phyloP scores from a whole-genome alignment of 345 rosid species.

The Salix brachista region DNA sequence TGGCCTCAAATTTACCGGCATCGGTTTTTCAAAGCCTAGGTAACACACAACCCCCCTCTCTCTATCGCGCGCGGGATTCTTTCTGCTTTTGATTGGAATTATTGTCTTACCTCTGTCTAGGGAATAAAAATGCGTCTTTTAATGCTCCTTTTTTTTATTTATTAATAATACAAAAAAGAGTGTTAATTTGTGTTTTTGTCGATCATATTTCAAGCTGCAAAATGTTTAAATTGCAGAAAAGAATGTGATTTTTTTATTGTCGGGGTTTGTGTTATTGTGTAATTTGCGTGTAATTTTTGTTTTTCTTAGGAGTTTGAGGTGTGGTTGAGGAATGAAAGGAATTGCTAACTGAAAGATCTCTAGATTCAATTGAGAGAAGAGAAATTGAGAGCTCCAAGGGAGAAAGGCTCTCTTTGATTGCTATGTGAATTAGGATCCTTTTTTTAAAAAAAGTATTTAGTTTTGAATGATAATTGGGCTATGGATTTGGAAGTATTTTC shows the following conservation, averaged over 20 bases:
- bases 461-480: constrained; percentile 25
- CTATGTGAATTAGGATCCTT: background rate
- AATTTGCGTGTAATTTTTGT: background rate
- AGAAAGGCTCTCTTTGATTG: background rate
- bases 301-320: constrained; percentile 10
- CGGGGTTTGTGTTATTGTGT: background rate
- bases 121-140: too few relatives aligned
- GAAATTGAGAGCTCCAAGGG: constrained; percentile 13
- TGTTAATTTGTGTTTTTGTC: background rate
- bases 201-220: background rate
- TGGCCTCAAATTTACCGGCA: background rate
- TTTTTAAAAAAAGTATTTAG: background rate
- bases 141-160: too few relatives aligned
- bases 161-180: background rate
- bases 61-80: background rate
- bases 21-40: constrained; percentile 12
- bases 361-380: constrained; percentile 19
- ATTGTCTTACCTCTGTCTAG: background rate
- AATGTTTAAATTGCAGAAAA: background rate
- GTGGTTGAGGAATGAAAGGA: constrained; percentile 21
- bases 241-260: background rate
- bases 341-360: constrained; percentile 8
- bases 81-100: background rate
- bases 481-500: constrained; percentile 57
- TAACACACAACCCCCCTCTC: background rate